phyloP scores from a whole-genome alignment of 805 yeast species.

The Schwanniomyces occidentalis region DNA sequence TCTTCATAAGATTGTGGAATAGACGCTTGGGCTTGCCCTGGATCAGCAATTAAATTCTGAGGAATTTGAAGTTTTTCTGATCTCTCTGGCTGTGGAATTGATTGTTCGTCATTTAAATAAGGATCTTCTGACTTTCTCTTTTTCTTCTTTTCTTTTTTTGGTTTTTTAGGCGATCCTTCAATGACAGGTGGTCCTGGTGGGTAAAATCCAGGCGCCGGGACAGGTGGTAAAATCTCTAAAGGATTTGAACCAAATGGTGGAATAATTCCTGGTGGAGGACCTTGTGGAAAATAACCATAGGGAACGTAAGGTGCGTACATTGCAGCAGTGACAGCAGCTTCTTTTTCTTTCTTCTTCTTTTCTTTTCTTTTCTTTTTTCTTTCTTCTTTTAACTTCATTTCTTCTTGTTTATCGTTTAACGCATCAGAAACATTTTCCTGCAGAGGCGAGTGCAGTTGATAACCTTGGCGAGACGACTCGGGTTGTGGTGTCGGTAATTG shows the following conservation, averaged over 20 bases:
- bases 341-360: not conserved
- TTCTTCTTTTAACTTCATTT: slow-evolving; percentile 3
- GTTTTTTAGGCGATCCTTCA: not conserved
- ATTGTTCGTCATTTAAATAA: too few species aligned
- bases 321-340: not conserved
- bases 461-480: too few species aligned
- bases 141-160: slow-evolving; percentile 3
- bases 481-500: too few species aligned
- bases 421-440: not conserved
- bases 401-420: slow-evolving; percentile 1
- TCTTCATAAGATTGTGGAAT: too few species aligned
- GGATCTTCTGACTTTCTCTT: not conserved
- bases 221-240: slow-evolving; percentile 3
- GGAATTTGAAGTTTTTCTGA: too few species aligned
- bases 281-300: slow-evolving; percentile 3
- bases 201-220: slow-evolving; percentile 1
- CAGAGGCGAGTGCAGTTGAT: slow-evolving; percentile 2
- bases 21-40: too few species aligned
- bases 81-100: too few species aligned
- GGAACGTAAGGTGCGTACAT: too few species aligned
- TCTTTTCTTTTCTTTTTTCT: slow-evolving; percentile 2
- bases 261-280: slow-evolving; percentile 7
- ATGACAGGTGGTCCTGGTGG: not conserved
- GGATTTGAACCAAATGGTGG: slow-evolving; percentile 1
- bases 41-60: too few species aligned